Evolutionary conservation across 2,329 filamentous ascomycete genomes (phyloP).

Genomic region (Colletotrichum sp.): DNA sequence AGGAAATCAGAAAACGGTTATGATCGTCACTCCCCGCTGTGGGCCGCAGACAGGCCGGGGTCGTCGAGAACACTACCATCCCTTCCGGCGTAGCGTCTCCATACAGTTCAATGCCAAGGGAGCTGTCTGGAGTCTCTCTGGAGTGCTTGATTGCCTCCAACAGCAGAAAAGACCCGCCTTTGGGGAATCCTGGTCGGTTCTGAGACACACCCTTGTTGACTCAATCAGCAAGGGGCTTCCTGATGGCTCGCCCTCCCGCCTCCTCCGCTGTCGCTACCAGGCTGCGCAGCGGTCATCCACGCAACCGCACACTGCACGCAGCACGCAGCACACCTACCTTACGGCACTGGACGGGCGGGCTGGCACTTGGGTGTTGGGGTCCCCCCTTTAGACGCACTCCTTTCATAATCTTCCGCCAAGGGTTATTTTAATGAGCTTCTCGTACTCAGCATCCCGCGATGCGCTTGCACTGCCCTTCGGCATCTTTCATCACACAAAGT

Average conservation of each 20-base stretch:
- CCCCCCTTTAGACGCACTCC: constrained; percentile 12
- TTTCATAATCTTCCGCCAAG: constrained; percentile 20
- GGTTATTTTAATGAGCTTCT: constrained; percentile 22
- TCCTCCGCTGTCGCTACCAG: neutral
- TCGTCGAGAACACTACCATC: neutral
- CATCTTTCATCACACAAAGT: neutral
- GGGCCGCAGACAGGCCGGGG: constrained; percentile 26
- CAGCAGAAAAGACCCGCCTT: constrained; percentile 20
- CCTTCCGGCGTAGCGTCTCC: constrained; percentile 13
- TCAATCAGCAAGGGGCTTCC: constrained; percentile 15
- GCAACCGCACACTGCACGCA: neutral
- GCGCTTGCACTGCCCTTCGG: neutral
- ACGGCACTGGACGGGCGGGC: neutral
- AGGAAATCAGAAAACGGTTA: constrained; percentile 26
- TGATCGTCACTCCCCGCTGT: constrained; percentile 32
- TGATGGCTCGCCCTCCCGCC: constrained; percentile 7
- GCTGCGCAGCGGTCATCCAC: neutral
- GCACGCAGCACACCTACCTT: neutral
- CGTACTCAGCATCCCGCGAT: constrained; percentile 16
- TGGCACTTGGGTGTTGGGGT: neutral
- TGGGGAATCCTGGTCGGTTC: constrained; percentile 37
- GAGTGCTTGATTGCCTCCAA: constrained; percentile 12
- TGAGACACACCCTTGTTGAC: constrained; percentile 37
- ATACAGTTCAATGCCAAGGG: constrained; percentile 17
- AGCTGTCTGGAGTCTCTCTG: constrained; percentile 10